Evolutionary conservation across 1,284 basidiomycete genomes (phyloP), one percentile per base, ranked within the genome.

Genomic region (Fomitiporia mediterranea): DNA sequence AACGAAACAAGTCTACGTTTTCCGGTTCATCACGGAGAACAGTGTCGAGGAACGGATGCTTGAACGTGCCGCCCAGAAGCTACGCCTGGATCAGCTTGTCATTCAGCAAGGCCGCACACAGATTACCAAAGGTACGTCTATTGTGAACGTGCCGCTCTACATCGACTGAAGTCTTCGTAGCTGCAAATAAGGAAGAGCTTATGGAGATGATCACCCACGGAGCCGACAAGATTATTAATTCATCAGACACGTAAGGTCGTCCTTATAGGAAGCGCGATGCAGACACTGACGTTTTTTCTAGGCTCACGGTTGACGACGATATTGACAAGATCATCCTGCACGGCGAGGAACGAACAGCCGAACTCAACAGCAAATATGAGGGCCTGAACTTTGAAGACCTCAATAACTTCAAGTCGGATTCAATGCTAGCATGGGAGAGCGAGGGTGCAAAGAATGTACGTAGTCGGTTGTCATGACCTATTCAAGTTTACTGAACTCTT

Each of bases 181-280:
- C 89, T 52, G 92, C 92, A 30, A 94, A 88, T 74, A 99, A 99
- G 74, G 97, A 98, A 43, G 97, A 99, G 59, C 77, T 99, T 13
- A 77, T 98, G 19, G 95, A 98, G 67, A 99, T 99, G 94, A 99
- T 99, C 62, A 89, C 96, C 21, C 94, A 97, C 68, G 97, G 97
- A 19, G 96, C 95, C 0, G 95, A 99, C 68, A 91, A 93, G 71
- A 98, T 99, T 61, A 96, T 98, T 70, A 95, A 89, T 67, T 77
- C 83, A 19, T 73, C 67, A 0, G 82, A 84, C 2, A 78, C 83
- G 84, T 87, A 63, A 60, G 83, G 73, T 17, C 0, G 19, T 51
- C 21, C 28, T 43, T 35, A 38, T 2, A 40, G 37, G 17, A 39
- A 23, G 17, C 57, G 37, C 21, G 47, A 49, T 27, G 56, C 21